Conservation (phyloP, 192 early-diverging fungal species). For the Linnemannia elongata region DNA sequence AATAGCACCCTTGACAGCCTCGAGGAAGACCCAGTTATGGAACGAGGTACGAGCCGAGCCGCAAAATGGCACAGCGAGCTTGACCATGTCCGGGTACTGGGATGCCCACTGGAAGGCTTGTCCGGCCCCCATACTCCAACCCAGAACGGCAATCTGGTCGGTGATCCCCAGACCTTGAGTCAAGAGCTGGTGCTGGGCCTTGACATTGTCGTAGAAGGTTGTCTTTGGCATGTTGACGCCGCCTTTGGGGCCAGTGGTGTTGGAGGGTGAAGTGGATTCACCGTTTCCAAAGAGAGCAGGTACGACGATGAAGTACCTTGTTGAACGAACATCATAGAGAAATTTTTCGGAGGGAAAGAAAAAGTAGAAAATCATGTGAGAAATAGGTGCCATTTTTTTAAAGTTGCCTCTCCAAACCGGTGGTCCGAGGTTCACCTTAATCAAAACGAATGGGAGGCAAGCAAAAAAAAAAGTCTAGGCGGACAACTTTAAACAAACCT, state of each 20-base stretch:
- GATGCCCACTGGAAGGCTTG: constrained; percentile 40
- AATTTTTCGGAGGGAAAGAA: background rate
- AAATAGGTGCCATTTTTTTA: background rate
- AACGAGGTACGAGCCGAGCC: constrained; percentile 28
- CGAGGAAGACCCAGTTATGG: constrained; percentile 43
- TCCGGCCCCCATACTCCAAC: constrained; percentile 36
- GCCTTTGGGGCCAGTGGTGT: constrained; percentile 24
- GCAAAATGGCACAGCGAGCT: constrained; percentile 33
- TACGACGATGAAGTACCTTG: constrained; percentile 33
- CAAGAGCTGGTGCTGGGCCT: constrained; percentile 28
- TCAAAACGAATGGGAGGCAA: too few relatives aligned
- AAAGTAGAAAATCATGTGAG: background rate
- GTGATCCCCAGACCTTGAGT: constrained; percentile 24
- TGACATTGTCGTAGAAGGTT: constrained; percentile 31
- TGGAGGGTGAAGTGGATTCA: constrained; percentile 40
- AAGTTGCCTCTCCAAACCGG: too few relatives aligned
- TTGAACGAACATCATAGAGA: background rate
- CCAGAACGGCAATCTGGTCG: constrained; percentile 22
- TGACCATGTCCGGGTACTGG: constrained; percentile 31
- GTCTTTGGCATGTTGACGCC: constrained; percentile 45
- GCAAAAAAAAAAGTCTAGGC: too few relatives aligned
- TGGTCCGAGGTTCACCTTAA: too few relatives aligned
- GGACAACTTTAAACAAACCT: background rate
- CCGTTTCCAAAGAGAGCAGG: constrained; percentile 40
- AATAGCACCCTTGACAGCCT: constrained; percentile 28